A percentile compares a stretch with the other conserved stretches of the same genome.
Evolutionary conservation across 1,284 basidiomycete genomes (phyloP).

Genomic region (Moesziomyces sp.): DNA sequence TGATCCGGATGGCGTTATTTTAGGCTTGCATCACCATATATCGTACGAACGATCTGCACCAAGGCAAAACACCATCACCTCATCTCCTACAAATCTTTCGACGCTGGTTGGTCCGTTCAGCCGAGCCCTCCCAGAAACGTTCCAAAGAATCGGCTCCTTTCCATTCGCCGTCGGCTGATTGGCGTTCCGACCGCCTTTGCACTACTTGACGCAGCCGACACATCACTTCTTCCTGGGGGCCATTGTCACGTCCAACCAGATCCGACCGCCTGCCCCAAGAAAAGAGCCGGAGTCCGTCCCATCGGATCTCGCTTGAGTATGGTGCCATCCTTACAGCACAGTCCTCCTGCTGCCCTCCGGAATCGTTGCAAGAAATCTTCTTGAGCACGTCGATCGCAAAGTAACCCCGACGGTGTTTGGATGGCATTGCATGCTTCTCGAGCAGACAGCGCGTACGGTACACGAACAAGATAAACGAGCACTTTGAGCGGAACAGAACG

Average conservation of each 20-base stretch:
- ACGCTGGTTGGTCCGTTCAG: conserved; percentile 11
- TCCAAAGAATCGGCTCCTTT: conserved; percentile 1
- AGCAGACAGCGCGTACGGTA: neutral
- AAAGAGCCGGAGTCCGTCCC: too few species aligned
- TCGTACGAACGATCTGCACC: neutral
- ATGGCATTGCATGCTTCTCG: neutral
- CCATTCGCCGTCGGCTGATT: conserved; percentile 3
- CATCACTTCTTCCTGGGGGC: neutral
- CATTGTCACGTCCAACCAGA: too few species aligned
- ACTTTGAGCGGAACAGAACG: neutral
- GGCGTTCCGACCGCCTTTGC: neutral
- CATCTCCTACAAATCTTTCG: conserved; percentile 12
- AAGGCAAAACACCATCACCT: conserved; percentile 1
- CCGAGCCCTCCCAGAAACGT: conserved; percentile 3
- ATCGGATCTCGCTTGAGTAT: conserved; percentile 4
- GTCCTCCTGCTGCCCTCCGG: neutral
- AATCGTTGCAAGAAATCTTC: neutral
- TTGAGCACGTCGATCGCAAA: neutral
- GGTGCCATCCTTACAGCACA: conserved; percentile 6
- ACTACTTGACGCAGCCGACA: conserved; percentile 2
- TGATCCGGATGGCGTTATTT: conserved; percentile 13
- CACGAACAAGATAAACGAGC: neutral
- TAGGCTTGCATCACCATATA: conserved; percentile 1
- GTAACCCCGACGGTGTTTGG: neutral
- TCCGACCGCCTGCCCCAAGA: too few species aligned